phyloP scores from a whole-genome alignment of 2,329 filamentous ascomycete genomes.

The Fusarium nurragi region DNA sequence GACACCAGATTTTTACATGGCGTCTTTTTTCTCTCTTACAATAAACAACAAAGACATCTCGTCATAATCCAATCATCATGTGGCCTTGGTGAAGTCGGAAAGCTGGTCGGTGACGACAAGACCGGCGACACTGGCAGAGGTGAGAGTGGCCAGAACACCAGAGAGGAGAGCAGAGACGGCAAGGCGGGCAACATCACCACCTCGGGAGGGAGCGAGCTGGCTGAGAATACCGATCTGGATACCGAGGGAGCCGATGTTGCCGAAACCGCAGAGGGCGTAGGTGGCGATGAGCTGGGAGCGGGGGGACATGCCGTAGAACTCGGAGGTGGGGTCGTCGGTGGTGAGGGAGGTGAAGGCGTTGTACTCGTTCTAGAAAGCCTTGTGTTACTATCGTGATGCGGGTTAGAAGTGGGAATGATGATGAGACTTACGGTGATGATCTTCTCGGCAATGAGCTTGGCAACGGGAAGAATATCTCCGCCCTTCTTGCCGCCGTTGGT shows the following conservation, averaged over 20 bases:
- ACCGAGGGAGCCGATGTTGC: constrained; percentile 87
- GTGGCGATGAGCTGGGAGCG: constrained; percentile 85
- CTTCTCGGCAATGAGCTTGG: constrained; percentile 83
- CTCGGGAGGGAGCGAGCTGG: constrained; percentile 78
- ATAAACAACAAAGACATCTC: constrained; percentile 10
- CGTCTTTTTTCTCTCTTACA: constrained; percentile 2
- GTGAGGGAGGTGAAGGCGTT: constrained; percentile 72
- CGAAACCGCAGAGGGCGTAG: constrained; percentile 84
- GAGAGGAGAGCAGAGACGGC: constrained; percentile 81
- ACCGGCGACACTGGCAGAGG: constrained; percentile 79
- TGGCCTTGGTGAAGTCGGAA: constrained; percentile 14
- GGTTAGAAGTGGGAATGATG: accelerated
- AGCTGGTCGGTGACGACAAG: constrained; percentile 71
- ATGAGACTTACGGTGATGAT: constrained; percentile 70
- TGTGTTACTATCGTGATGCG: constrained; percentile 14
- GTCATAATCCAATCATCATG: constrained; percentile 1
- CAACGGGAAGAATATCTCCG: constrained; percentile 74
- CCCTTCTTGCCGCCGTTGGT: constrained; percentile 40
- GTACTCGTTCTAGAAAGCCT: constrained; percentile 72
- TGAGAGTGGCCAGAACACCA: constrained; percentile 81
- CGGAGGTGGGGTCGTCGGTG: constrained; percentile 62
- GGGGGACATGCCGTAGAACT: constrained; percentile 68
- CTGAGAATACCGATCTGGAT: constrained; percentile 90
- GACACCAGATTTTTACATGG: constrained; percentile 6
- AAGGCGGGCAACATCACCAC: constrained; percentile 78